phyloP scores from a whole-genome alignment of 345 rosid species.

The Salix exigua region DNA sequence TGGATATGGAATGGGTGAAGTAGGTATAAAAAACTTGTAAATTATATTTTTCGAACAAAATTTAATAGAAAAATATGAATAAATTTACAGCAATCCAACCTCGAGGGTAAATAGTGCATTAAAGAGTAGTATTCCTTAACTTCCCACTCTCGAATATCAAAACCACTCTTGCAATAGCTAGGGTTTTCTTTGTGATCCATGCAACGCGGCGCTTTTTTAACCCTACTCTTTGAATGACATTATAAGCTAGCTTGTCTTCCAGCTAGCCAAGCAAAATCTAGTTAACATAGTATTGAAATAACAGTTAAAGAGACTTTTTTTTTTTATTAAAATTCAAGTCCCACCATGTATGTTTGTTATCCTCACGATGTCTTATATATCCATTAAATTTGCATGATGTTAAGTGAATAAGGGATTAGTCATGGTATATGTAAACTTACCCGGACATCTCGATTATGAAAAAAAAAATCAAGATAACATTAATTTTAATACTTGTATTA shows the following conservation, averaged over 20 bases:
- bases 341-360: no score
- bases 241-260: neutral
- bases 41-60: no score
- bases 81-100: neutral
- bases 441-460: no score
- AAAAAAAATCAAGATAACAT: neutral
- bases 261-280: neutral
- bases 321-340: no score
- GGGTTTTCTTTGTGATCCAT: neutral
- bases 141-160: neutral
- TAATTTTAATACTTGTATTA: rapidly evolving
- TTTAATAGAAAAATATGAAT: no score
- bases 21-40: neutral
- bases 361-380: no score
- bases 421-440: no score
- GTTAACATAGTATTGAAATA: no score
- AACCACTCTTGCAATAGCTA: neutral
- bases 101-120: neutral
- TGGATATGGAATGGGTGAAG: neutral
- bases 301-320: no score
- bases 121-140: neutral
- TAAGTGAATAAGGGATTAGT: no score
- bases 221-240: neutral
- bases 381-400: no score
- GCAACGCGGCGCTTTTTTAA: neutral